phyloP scores from a whole-genome alignment of 2,329 filamentous ascomycete genomes.

The Aspergillus unguis region DNA sequence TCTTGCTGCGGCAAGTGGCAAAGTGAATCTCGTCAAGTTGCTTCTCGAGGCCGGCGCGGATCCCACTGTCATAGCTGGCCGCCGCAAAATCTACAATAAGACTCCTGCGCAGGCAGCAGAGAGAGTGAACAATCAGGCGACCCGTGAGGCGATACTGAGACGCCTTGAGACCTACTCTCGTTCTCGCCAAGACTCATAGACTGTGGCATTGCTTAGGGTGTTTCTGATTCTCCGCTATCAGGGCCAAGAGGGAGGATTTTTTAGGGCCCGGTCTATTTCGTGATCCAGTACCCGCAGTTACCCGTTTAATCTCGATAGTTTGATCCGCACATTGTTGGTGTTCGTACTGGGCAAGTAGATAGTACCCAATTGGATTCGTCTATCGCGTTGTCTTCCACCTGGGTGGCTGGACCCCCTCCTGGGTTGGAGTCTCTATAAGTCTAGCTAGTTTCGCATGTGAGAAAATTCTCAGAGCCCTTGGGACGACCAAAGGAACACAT shows the following conservation, averaged over 20 bases:
- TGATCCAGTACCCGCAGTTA: neutral
- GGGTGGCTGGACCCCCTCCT: too few species aligned
- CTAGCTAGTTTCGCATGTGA: too few species aligned
- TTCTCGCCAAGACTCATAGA: too few species aligned
- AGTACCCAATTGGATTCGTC: too few species aligned
- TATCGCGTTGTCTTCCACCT: too few species aligned
- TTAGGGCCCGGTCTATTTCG: neutral
- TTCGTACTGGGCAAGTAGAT: too few species aligned
- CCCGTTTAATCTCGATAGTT: too few species aligned
- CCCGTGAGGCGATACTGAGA: neutral
- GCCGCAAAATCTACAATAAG: neutral
- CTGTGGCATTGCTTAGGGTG: neutral
- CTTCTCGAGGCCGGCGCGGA: conserved; percentile 13
- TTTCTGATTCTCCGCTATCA: neutral
- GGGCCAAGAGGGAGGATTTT: neutral
- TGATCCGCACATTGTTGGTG: too few species aligned
- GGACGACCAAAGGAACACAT: too few species aligned
- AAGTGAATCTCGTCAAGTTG: conserved; percentile 1
- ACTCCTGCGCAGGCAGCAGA: conserved; percentile 9
- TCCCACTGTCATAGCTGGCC: conserved; percentile 1
- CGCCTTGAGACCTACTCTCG: neutral
- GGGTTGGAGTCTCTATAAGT: too few species aligned
- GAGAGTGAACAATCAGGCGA: neutral
- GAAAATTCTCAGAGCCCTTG: too few species aligned
- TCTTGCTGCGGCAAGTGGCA: conserved; percentile 2